Evolutionary conservation across 2,329 filamentous ascomycete species (phyloP), one percentile per base, ranked within the genome.

Genomic region (Cladosporium sp.): DNA sequence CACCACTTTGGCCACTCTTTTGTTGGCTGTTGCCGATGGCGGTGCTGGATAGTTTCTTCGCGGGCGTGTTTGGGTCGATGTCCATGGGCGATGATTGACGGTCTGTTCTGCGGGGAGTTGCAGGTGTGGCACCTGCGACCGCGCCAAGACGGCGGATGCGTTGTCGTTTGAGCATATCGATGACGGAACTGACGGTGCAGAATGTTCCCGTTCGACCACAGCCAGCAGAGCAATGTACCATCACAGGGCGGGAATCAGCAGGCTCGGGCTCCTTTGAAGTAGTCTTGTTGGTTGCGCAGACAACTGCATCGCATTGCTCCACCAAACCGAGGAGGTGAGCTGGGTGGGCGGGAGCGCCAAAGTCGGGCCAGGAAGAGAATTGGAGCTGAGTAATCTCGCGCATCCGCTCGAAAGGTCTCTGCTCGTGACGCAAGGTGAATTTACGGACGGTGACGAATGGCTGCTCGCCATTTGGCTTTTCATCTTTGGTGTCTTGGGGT

Each of bases 281-380:
- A 2, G 72, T 65, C 8, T 70, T 65, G 49, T 70, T 69, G 3
- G 69, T 64, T 67, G 74, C 59, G 70, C 78, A 50, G 69, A 79
- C 58, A 68, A 85, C 72, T 77, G 86, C 78, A 83, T 89, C 93
- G 60, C 86, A 88, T 46, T 95, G 80, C 67, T 96, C 90, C n/a
- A 97, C 87, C 13, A 98, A 72, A 2, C 85, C 87, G 13, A 98
- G 77, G 2, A 98, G 77, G 61, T 97, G 90, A 4, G 83, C 82
- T 1, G 93, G 90, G 61, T 94, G 86, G 0, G 93, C 90, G 0
- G 92, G 92, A 0, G 90, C 86, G 16, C 93, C 93, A 68, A 97
- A 96, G 63, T 98, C 93, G 0, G 93, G 93, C 93, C 93, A 98
- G n/a, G 86, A 84, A 0, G 89, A 83, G 66, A 96, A 97, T 64